Conservation (phyloP, 768 basidiomycete species). For the Porphyrellus cyaneotinctus region DNA sequence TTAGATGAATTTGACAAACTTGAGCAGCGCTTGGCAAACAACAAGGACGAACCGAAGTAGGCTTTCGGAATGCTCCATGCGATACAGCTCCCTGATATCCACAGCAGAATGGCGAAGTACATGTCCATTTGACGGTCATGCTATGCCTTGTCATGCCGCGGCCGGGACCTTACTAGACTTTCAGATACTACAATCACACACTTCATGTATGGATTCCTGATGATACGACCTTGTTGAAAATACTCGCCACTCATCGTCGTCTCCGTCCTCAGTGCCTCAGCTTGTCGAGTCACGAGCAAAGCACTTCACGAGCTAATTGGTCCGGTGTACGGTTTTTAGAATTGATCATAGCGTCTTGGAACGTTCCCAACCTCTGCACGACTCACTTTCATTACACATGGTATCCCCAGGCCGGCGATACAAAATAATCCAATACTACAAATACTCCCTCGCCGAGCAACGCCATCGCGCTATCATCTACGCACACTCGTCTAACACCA, state of each 20-base stretch:
- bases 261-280: too few species aligned
- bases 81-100: slow-evolving; percentile 2
- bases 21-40: slow-evolving; percentile 57
- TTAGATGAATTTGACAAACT: slow-evolving; percentile 87
- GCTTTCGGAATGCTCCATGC: slow-evolving; percentile 23
- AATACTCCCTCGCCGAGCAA: background rate
- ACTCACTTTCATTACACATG: background rate
- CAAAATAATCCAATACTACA: slow-evolving; percentile 8
- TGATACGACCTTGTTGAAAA: too few species aligned
- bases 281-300: too few species aligned
- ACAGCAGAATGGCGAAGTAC: slow-evolving; percentile 69
- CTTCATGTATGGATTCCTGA: too few species aligned
- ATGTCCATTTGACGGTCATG: slow-evolving; percentile 58
- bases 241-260: too few species aligned
- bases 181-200: background rate
- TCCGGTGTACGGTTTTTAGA: too few species aligned
- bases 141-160: background rate
- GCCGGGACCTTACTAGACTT: background rate
- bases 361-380: too few species aligned
- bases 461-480: too few species aligned
- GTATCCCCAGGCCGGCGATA: slow-evolving; percentile 9
- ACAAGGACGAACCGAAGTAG: slow-evolving; percentile 45
- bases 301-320: too few species aligned
- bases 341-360: too few species aligned
- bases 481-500: too few species aligned